Conservation (phyloP, 1,139 yeast genomes). For the Kurtzmaniella natalensis region DNA sequence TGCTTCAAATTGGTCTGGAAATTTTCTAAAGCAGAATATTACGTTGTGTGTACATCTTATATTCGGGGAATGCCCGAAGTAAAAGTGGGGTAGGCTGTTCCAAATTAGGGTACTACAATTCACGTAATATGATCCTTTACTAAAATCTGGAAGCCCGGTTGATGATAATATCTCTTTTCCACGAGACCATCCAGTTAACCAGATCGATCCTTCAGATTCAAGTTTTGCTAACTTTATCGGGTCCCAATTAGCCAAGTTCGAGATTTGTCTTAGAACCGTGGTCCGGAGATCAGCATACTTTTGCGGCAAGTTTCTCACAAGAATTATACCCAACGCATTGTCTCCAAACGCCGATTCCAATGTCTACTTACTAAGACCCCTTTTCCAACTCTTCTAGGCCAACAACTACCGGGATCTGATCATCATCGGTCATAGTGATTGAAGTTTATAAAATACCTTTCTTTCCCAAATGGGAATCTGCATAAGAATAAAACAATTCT, state of each 20-base stretch:
- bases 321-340: conserved; percentile 51
- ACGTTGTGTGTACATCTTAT: conserved; percentile 43
- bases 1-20: conserved; percentile 33
- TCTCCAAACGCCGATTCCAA: conserved; percentile 53
- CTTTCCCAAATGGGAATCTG: neutral
- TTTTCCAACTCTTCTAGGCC: conserved; percentile 27
- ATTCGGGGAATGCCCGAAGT: conserved; percentile 25
- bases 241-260: conserved; percentile 43
- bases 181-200: conserved; percentile 65
- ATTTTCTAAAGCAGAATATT: conserved; percentile 51
- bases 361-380: conserved; percentile 27
- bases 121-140: conserved; percentile 58
- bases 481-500: neutral
- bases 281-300: conserved; percentile 34
- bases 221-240: conserved; percentile 26
- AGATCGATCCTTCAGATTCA: conserved; percentile 45
- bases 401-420: conserved; percentile 25
- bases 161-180: conserved; percentile 49
- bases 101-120: conserved; percentile 46
- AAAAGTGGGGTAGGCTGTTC: conserved; percentile 44
- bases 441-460: too few species aligned
- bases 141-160: conserved; percentile 41
- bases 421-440: neutral
- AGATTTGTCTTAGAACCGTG: conserved; percentile 42
- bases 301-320: conserved; percentile 41